Evolutionary conservation across 352 stramenopile genomes (phyloP), one percentile per base, ranked within the genome.

Genomic region (Globisporangium echinulatum): DNA sequence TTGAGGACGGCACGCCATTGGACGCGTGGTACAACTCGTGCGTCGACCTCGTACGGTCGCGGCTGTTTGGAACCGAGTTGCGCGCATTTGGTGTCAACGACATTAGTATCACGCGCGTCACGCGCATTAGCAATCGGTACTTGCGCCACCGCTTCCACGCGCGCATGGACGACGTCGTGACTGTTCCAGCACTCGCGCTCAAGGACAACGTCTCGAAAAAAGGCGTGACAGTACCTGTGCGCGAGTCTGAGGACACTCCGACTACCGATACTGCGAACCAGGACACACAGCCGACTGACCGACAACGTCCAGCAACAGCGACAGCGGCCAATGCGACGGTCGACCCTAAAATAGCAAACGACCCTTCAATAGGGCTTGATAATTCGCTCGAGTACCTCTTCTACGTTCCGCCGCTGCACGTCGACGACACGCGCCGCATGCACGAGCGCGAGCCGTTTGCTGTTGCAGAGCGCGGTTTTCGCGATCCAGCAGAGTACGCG

Each of bases 1-100:
- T 97, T 8, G 90, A 97, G 61, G 90, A 97, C 49, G 90, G 88
- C 0, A 91, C 77, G 25, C 69, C 79, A 0, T 70, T 69, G 0
- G 88, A 97, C 51, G 73, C 87, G 5, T 97, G 90, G 88, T 96
- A 87, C 46, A 65, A 65, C 6, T 94, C 82, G 10, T 97, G 87
- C 52, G 75, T 90, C 2, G 87, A 96, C 39, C 63, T 97, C 15
- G 61, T 97, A 19, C 82, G 79, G 5, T 92, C 83, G 4, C 64
- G 87, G 10, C 62, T 96, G 8, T 88, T 83, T 59, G 36, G 74
- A 7, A 13, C 61, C 6, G 88, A 91, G 48, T 61, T 95, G 7
- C 61, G 64, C 1, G 60, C 69, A 13, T 74, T 90, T 56, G 82
- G 79, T 4, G 62, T 96, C 11, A 56, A 63, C 6, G 82, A 87